Evolutionary conservation across 805 yeast species (phyloP).

Genomic region (Ogataea nonfermentans): DNA sequence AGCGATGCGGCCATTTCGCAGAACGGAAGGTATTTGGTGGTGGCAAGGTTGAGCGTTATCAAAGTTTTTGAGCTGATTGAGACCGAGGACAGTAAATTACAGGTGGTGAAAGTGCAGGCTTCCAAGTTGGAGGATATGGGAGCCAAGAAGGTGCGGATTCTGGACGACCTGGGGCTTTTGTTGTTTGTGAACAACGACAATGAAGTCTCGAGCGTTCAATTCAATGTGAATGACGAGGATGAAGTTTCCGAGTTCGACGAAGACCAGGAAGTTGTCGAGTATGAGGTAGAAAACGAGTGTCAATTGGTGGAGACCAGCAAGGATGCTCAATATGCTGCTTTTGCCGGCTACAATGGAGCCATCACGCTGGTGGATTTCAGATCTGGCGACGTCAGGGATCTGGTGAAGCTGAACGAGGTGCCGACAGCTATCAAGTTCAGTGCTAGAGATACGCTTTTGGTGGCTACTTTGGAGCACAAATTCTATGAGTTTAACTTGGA

Average conservation of each 20-base stretch:
- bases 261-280: conserved; percentile 32
- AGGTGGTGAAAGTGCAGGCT: conserved; percentile 55
- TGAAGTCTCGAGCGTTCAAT: conserved; percentile 40
- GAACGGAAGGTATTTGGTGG: conserved; percentile 65
- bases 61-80: conserved; percentile 66
- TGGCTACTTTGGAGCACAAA: conserved; percentile 71
- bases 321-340: conserved; percentile 45
- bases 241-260: conserved; percentile 40
- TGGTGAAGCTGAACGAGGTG: conserved; percentile 58
- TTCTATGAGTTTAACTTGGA: conserved; percentile 62
- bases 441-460: conserved; percentile 46
- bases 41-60: conserved; percentile 65
- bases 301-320: conserved; percentile 50
- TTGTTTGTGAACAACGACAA: conserved; percentile 59
- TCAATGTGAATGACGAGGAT: conserved; percentile 41
- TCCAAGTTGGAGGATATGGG: conserved; percentile 44
- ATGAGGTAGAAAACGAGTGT: conserved; percentile 42
- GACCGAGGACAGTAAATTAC: conserved; percentile 32
- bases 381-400: conserved; percentile 33
- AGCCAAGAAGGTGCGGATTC: conserved; percentile 52
- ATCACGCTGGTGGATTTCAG: conserved; percentile 49
- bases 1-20: conserved; percentile 63
- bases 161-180: conserved; percentile 39
- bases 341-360: conserved; percentile 64
- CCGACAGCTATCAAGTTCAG: conserved; percentile 66